Evolutionary conservation across 2,329 filamentous ascomycete genomes (phyloP).

Genomic region (Onygenales sp.): DNA sequence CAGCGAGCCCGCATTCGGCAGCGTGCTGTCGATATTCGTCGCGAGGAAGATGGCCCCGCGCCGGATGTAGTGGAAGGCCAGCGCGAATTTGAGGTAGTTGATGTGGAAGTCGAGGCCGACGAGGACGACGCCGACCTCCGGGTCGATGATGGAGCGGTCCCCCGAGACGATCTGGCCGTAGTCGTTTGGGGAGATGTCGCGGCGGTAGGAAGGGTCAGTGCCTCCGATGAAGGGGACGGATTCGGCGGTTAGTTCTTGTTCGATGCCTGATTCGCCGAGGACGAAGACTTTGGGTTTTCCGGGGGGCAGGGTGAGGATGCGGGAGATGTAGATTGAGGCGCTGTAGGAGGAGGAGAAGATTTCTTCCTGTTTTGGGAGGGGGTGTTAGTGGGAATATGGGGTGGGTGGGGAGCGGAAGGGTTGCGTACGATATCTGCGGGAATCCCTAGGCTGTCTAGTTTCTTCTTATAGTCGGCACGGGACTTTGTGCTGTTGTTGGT

Average conservation of each 20-base stretch:
- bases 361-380: constrained; percentile 54
- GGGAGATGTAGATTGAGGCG: constrained; percentile 87
- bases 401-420: not conserved
- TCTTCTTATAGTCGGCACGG: constrained; percentile 82
- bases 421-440: constrained; percentile 53
- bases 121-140: constrained; percentile 81
- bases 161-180: constrained; percentile 63
- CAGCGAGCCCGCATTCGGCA: constrained; percentile 70
- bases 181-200: constrained; percentile 72
- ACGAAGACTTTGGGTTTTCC: constrained; percentile 91
- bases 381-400: not conserved
- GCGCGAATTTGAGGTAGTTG: constrained; percentile 85
- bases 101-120: constrained; percentile 88
- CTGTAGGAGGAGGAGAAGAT: constrained; percentile 96
- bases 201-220: constrained; percentile 66
- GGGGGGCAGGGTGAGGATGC: constrained; percentile 70
- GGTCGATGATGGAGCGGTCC: constrained; percentile 66
- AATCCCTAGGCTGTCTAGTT: constrained; percentile 73
- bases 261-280: constrained; percentile 82
- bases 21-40: constrained; percentile 84
- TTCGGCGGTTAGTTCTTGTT: constrained; percentile 75
- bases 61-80: constrained; percentile 76
- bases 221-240: constrained; percentile 74
- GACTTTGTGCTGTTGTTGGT: constrained; percentile 99
- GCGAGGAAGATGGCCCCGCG: constrained; percentile 76